A percentile compares a stretch with the other conserved stretches of the same genome.
Conservation (phyloP, 1,284 basidiomycete genomes). For the Malassezia brasiliensis region DNA sequence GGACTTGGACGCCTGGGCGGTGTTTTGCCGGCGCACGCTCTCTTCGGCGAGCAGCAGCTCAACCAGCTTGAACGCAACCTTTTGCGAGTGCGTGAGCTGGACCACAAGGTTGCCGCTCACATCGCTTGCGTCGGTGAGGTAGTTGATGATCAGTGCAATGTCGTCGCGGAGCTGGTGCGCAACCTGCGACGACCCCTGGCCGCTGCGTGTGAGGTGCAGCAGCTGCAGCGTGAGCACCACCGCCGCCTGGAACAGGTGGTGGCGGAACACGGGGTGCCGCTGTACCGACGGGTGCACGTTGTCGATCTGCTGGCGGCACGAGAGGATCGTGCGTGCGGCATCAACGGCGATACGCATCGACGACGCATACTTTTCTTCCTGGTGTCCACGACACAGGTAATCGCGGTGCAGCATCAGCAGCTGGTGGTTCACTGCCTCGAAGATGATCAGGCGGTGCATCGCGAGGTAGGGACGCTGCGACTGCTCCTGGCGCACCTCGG, state of each 20-base stretch:
- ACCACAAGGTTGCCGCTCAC: background rate
- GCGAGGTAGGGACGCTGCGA: conserved; percentile 32
- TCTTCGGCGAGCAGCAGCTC: conserved; percentile 10
- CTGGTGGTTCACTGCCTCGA: conserved; percentile 32
- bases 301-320: conserved; percentile 18
- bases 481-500: conserved; percentile 27
- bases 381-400: conserved; percentile 32
- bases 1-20: background rate
- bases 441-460: conserved; percentile 28
- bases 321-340: conserved; percentile 18
- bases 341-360: conserved; percentile 23
- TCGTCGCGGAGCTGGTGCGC: conserved; percentile 19
- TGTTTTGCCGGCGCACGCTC: background rate
- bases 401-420: conserved; percentile 34
- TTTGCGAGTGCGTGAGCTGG: conserved; percentile 8
- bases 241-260: conserved; percentile 58
- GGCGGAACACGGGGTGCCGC: conserved; percentile 53
- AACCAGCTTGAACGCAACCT: conserved; percentile 13
- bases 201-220: conserved; percentile 72
- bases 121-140: conserved; percentile 2
- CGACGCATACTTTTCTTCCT: conserved; percentile 30
- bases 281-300: conserved; percentile 19
- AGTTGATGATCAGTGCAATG: conserved; percentile 15
- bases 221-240: conserved; percentile 76
- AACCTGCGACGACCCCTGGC: conserved; percentile 52